These are phyloP conservation scores for Sporobolomyces roseus DNA, from an alignment of 768 basidiomycete species.

Conservation along the genomic window DNA sequence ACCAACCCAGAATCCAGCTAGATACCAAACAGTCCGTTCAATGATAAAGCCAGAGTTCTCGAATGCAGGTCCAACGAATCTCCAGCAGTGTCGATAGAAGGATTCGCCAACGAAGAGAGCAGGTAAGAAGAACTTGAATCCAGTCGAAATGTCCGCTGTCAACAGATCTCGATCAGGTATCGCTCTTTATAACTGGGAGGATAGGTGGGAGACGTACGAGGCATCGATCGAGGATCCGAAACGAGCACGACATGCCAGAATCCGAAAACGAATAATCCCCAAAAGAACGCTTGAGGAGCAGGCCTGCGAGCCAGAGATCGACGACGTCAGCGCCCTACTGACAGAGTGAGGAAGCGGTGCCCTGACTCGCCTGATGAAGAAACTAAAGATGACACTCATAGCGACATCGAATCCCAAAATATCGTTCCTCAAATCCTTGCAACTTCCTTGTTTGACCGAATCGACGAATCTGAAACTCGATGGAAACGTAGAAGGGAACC, in stretches of 20 bases:
- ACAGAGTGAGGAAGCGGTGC: conserved; percentile 53
- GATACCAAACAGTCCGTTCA: conserved; percentile 69
- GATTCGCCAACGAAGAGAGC: conserved; percentile 70
- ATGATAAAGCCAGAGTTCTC: conserved; percentile 57
- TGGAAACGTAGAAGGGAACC: conserved; percentile 72
- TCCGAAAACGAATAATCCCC: conserved; percentile 47
- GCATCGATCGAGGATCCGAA: conserved; percentile 56
- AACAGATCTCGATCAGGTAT: conserved; percentile 44
- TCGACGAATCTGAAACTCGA: conserved; percentile 61
- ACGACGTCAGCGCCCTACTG: neutral
- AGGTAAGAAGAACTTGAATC: conserved; percentile 73
- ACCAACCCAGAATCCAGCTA: conserved; percentile 73
- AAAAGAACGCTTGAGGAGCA: conserved; percentile 60
- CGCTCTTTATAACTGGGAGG: neutral
- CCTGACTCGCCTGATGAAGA: conserved; percentile 69
- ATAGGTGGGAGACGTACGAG: conserved; percentile 17
- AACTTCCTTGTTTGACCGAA: conserved; percentile 58
- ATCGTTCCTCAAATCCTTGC: conserved; percentile 64
- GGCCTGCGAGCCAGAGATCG: conserved; percentile 51
- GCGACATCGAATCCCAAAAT: conserved; percentile 72
- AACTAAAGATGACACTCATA: conserved; percentile 64
- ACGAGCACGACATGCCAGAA: conserved; percentile 81
- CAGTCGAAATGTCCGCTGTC: conserved; percentile 66
- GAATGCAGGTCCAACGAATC: conserved; percentile 71
- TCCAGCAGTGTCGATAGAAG: conserved; percentile 71